phyloP scores from a whole-genome alignment of 495 filamentous ascomycete species.

The Podospora tetraspora region DNA sequence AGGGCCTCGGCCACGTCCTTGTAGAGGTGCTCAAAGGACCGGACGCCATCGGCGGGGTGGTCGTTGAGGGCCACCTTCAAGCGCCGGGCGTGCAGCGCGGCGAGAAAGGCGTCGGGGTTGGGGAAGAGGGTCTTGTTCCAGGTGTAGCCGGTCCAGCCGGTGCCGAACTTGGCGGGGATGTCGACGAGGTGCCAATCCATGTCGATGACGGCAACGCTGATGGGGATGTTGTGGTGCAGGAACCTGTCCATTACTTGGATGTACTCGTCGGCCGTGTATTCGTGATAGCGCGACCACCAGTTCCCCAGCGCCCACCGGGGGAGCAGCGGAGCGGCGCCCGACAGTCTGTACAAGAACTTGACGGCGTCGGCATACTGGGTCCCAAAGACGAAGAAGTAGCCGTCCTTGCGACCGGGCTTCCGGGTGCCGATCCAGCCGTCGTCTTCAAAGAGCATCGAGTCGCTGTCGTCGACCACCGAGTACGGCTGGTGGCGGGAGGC shows the following conservation, averaged over 20 bases:
- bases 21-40: conserved; percentile 49
- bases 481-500: conserved; percentile 41
- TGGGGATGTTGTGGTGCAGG: conserved; percentile 40
- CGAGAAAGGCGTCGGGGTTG: conserved; percentile 40
- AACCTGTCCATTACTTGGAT: conserved; percentile 49
- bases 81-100: conserved; percentile 39
- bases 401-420: conserved; percentile 45
- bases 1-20: conserved; percentile 45
- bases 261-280: conserved; percentile 48
- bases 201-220: conserved; percentile 52
- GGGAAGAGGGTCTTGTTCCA: conserved; percentile 56
- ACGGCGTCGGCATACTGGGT: conserved; percentile 51
- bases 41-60: conserved; percentile 52
- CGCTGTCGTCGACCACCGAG: conserved; percentile 48
- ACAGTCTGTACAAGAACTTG: conserved; percentile 50
- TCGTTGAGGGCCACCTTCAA: conserved; percentile 51
- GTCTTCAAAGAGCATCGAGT: conserved; percentile 51
- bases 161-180: conserved; percentile 28
- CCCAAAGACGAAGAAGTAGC: conserved; percentile 54
- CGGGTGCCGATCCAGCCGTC: conserved; percentile 45
- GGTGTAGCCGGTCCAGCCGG: conserved; percentile 58
- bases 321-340: conserved; percentile 50
- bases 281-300: conserved; percentile 59
- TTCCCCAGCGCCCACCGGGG: conserved; percentile 56
- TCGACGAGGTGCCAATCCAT: conserved; percentile 59